These are phyloP conservation scores for Waitea zeae DNA, from an alignment of 1,284 basidiomycete species.

Conservation along the genomic window DNA sequence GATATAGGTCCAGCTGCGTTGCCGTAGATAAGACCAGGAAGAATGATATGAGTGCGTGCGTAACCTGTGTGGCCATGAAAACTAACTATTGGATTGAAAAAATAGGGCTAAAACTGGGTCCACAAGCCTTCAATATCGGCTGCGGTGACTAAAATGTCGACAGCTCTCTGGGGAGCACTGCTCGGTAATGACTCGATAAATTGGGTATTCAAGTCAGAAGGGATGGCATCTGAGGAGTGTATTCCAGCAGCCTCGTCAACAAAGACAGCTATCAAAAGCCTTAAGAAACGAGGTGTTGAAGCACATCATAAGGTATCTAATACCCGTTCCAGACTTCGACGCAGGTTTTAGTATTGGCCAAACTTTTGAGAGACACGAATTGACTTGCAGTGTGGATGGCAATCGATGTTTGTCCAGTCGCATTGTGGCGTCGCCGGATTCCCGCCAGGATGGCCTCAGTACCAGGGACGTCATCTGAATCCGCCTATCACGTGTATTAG, in stretches of 20 bases:
- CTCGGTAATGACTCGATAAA: slow-evolving; percentile 20
- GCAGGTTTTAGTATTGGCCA: not conserved
- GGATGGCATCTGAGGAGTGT: slow-evolving; percentile 20
- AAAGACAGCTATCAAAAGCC: no score
- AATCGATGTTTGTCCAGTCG: slow-evolving; percentile 19
- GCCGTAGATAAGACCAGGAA: slow-evolving; percentile 30
- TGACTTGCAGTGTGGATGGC: slow-evolving; percentile 34
- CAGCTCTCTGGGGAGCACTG: slow-evolving; percentile 20
- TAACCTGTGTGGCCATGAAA: no score
- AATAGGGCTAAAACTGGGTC: slow-evolving; percentile 9
- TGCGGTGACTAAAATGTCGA: slow-evolving; percentile 20
- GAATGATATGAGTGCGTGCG: slow-evolving; percentile 26
- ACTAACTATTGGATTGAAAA: no score
- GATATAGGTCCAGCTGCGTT: slow-evolving; percentile 24
- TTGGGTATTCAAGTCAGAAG: slow-evolving; percentile 22
- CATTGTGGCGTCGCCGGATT: slow-evolving; percentile 19
- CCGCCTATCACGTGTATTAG: slow-evolving; percentile 17
- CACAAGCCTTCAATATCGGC: slow-evolving; percentile 12
- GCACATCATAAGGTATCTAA: slow-evolving; percentile 27
- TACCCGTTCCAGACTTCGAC: slow-evolving; percentile 18
- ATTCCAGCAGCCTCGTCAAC: slow-evolving; percentile 19
- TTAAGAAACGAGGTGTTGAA: no score
- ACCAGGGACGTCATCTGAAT: slow-evolving; percentile 24
- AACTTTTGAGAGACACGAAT: not conserved
- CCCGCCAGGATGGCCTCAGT: slow-evolving; percentile 28